Conservation (phyloP, 345 rosid genomes). For the Jatropha curcas region DNA sequence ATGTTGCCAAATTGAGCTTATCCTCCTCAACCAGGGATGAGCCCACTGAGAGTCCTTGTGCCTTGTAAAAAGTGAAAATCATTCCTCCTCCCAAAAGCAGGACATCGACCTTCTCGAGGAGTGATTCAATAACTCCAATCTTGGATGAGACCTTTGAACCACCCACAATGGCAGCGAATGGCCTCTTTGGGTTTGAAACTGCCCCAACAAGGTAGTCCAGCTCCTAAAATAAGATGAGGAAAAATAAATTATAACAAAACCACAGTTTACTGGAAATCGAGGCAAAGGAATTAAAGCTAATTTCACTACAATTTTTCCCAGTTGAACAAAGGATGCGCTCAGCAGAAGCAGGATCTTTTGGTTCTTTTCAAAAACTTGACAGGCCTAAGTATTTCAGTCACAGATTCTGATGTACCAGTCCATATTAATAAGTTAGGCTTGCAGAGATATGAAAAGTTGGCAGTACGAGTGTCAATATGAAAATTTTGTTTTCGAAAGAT, state of each 20-base stretch:
- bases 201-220: slow-evolving; percentile 97
- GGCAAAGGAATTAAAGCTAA: not conserved
- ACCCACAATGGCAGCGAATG: slow-evolving; percentile 95
- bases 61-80: slow-evolving; percentile 98
- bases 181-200: slow-evolving; percentile 83
- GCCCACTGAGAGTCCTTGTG: slow-evolving; percentile 80
- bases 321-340: not conserved
- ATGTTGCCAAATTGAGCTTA: slow-evolving; percentile 77
- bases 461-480: too few species aligned
- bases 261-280: not conserved
- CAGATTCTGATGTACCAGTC: not conserved
- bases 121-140: slow-evolving; percentile 94
- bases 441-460: not conserved
- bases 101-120: slow-evolving; percentile 73
- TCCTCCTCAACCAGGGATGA: slow-evolving; percentile 95
- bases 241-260: not conserved
- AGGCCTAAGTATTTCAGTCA: not conserved
- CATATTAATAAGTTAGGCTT: not conserved
- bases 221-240: slow-evolving; percentile 49
- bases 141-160: slow-evolving; percentile 92
- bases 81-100: slow-evolving; percentile 97
- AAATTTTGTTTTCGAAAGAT: not conserved
- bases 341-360: not conserved
- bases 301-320: not conserved
- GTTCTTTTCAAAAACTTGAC: not conserved